Percentiles rank a stretch among this genome's conserved stretches.
These are phyloP conservation scores for Pythium rishiriense DNA, from an alignment of 352 stramenopile genomes.

Conservation along the genomic window DNA sequence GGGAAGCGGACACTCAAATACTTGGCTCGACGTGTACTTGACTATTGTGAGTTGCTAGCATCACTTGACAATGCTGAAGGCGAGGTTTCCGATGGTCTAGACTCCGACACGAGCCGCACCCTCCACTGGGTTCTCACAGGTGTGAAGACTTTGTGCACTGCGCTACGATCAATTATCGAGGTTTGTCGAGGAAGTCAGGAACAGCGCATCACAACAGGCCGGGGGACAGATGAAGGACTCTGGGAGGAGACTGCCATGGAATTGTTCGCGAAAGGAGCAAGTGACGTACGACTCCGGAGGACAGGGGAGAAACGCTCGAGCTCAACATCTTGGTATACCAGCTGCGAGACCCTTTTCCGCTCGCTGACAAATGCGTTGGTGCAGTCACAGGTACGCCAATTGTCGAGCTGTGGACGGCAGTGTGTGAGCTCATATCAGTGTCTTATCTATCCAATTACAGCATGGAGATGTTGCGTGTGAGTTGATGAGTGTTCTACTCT, in stretches of 20 bases:
- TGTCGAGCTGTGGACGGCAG: not conserved
- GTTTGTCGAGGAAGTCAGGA: conserved; percentile 9
- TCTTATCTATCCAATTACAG: conserved; percentile 21
- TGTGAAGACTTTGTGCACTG: conserved; percentile 12
- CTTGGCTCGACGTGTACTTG: conserved; percentile 29
- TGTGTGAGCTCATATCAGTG: not conserved
- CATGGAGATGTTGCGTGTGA: conserved; percentile 49
- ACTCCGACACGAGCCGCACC: not conserved
- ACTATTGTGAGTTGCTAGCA: conserved; percentile 21
- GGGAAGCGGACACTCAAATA: conserved; percentile 56
- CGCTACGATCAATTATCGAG: conserved; percentile 25
- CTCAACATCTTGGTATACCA: conserved; percentile 6
- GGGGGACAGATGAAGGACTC: not conserved
- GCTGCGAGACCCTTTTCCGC: conserved; percentile 18
- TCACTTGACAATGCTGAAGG: conserved; percentile 7
- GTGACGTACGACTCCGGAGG: conserved; percentile 2
- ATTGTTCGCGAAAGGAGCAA: conserved; percentile 24
- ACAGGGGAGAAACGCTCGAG: not conserved
- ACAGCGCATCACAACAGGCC: not conserved
- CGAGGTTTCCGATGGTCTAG: conserved; percentile 8
- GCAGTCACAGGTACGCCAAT: conserved; percentile 12
- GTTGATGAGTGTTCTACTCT: conserved; percentile 39
- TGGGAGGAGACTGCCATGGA: conserved; percentile 24
- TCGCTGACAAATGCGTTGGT: conserved; percentile 3
- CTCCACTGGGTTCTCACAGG: conserved; percentile 17